These are phyloP conservation scores for Mycena floridula DNA, from an alignment of 768 basidiomycete genomes.

Conservation along the genomic window DNA sequence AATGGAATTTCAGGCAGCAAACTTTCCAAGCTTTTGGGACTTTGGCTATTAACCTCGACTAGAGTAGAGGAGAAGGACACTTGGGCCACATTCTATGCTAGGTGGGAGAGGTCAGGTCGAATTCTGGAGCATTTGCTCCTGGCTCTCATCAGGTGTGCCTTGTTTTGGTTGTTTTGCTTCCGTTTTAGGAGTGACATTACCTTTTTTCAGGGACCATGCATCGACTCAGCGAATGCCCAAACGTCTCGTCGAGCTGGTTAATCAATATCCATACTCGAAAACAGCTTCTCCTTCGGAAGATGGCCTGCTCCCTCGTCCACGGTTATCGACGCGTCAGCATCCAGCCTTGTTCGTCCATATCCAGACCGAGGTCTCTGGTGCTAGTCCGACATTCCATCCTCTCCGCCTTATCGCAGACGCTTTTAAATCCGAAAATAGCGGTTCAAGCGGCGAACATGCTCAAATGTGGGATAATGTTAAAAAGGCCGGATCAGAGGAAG, in stretches of 20 bases:
- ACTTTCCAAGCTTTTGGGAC: slow-evolving; percentile 62
- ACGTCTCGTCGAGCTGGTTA: slow-evolving; percentile 65
- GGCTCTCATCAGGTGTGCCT: slow-evolving; percentile 56
- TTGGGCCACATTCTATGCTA: slow-evolving; percentile 59
- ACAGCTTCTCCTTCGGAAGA: slow-evolving; percentile 24
- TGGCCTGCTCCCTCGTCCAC: slow-evolving; percentile 53
- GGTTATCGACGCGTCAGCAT: slow-evolving; percentile 58
- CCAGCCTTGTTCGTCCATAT: slow-evolving; percentile 66
- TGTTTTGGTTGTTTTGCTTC: slow-evolving; percentile 2
- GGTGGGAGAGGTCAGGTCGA: slow-evolving; percentile 71
- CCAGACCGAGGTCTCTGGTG: slow-evolving; percentile 42
- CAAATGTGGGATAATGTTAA: slow-evolving; percentile 54
- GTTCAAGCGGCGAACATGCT: slow-evolving; percentile 26
- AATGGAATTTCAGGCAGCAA: slow-evolving; percentile 78
- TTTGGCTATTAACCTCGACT: slow-evolving; percentile 60
- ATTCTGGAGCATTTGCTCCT: slow-evolving; percentile 76
- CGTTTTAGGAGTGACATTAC: slow-evolving; percentile 1
- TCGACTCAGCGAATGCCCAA: slow-evolving; percentile 51
- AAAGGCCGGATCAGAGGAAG: slow-evolving; percentile 23
- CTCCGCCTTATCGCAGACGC: slow-evolving; percentile 59
- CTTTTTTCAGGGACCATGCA: slow-evolving; percentile 49
- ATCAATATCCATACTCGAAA: slow-evolving; percentile 57
- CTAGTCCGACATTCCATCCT: slow-evolving; percentile 35
- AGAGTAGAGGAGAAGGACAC: slow-evolving; percentile 46
- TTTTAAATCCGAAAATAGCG: slow-evolving; percentile 34